Percentiles rank a stretch among this genome's conserved stretches.
Conservation (phyloP, 495 filamentous ascomycete species). For the Sphaerosporella brunnea region DNA sequence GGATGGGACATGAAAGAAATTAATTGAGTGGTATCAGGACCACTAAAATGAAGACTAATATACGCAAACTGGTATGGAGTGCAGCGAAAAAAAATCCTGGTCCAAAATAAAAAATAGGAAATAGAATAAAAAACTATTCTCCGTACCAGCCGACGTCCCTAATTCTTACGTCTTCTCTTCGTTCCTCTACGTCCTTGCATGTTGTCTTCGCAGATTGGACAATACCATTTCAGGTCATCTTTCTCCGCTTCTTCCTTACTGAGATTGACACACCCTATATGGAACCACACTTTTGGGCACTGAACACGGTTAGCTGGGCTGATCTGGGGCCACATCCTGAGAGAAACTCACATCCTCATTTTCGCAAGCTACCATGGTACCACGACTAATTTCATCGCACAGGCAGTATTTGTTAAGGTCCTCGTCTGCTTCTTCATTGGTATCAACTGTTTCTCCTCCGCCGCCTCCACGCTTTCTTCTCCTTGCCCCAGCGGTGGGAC, state of each 20-base stretch:
- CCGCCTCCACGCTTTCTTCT: conserved; percentile 25
- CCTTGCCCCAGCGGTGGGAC: conserved; percentile 1
- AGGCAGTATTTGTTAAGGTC: conserved; percentile 79
- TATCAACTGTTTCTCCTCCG: conserved; percentile 38
- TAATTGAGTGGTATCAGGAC: no score
- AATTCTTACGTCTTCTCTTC: conserved; percentile 24
- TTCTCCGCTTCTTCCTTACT: conserved; percentile 51
- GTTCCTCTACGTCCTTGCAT: conserved; percentile 13
- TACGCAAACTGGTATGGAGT: no score
- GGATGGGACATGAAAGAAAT: no score
- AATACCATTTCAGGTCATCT: conserved; percentile 71
- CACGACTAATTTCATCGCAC: conserved; percentile 81
- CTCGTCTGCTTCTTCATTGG: conserved; percentile 64
- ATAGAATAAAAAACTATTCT: no score
- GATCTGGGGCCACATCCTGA: neutral
- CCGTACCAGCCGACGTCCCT: no score
- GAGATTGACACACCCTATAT: conserved; percentile 72
- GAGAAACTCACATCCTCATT: conserved; percentile 58
- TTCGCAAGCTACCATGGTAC: conserved; percentile 90
- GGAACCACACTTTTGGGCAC: conserved; percentile 81
- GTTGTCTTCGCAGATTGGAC: conserved; percentile 35
- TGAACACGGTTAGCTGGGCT: conserved; percentile 20
- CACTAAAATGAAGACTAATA: no score
- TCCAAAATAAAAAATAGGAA: no score
- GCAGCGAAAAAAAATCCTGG: no score